Base-by-base conservation (phyloP, 495 filamentous ascomycete species). In the Coniosporium apollinis region DNA sequence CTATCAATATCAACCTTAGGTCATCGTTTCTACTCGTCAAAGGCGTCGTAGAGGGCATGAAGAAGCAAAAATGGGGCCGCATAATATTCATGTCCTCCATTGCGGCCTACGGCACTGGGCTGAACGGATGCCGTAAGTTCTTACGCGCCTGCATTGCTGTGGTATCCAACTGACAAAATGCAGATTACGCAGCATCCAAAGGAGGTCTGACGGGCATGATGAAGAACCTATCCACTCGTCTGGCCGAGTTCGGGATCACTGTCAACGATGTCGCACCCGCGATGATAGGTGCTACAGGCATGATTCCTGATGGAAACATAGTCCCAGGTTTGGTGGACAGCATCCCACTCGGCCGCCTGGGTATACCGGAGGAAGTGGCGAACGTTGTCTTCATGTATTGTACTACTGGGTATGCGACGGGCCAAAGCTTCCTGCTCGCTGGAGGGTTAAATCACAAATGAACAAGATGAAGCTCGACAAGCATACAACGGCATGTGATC, bases 231-330 rank as follows among this genome's bases (percentile, higher is more conserved):
- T 63, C 72, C 8, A 65, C 57, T n/a, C 66, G 69, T 33, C 60
- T 77, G 18, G 73, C 70, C 6, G 58, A 64, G 42, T 59, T 62
- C 39, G 73, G 74, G 20, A 76, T 84, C 43, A 82, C 76, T 16
- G 72, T 79, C 25, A 82, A 84, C 35, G 76, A 77, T 47, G 73
- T 84, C 2, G 74, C 77, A 10, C 79, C 78, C 0, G 77, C 76
- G 7, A 72, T 82, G 70, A 81, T 82, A 39, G 71, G 72, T 7
- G 69, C 72, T 2, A 53, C 50, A 10, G 52, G 52, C 1, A 39
- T 55, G 42, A 52, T 55, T 18, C 45, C 40, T 7, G 46, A 39
- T 13, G 42, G 46, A 21, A 42, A 50, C 22, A 33, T 22, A 28
- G 28, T 50, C 18, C 46, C 50, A 26, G 43, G 44, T 4, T 39